phyloP scores from a whole-genome alignment of 1,284 basidiomycete genomes.

The Hemileia vastatrix region DNA sequence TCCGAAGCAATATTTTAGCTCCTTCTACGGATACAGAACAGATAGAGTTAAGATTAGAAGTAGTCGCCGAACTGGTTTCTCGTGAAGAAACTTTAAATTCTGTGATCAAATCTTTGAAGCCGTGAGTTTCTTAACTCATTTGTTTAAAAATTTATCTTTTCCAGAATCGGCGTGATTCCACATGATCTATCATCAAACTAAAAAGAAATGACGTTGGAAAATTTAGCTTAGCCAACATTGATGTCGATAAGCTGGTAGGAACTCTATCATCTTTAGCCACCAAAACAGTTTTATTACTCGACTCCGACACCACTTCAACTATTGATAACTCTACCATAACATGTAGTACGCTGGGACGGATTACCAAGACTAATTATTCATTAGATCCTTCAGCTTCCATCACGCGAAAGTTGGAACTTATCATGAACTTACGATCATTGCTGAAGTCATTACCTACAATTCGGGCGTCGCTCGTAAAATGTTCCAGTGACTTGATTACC shows the following conservation, averaged over 20 bases:
- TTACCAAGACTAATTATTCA: background rate
- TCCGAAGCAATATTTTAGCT: conserved; percentile 18
- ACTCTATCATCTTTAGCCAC: background rate
- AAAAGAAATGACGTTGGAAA: too few species aligned
- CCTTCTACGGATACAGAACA: conserved; percentile 18
- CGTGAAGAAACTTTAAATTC: conserved; percentile 12
- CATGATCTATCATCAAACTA: too few species aligned
- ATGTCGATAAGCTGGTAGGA: conserved; percentile 19
- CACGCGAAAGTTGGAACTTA: conserved; percentile 19
- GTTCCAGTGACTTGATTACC: conserved; percentile 5
- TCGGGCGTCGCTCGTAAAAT: conserved; percentile 3
- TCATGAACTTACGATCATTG: conserved; percentile 7
- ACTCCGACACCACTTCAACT: background rate
- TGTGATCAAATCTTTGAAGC: conserved; percentile 18
- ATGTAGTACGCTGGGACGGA: background rate
- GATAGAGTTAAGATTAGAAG: conserved; percentile 18
- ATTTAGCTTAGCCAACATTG: conserved; percentile 14
- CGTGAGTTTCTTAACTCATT: conserved; percentile 8
- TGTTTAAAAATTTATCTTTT: too few species aligned
- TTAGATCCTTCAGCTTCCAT: conserved; percentile 13
- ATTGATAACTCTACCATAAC: background rate
- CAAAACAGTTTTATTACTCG: background rate
- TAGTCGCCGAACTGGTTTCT: conserved; percentile 19
- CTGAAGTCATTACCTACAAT: conserved; percentile 12
- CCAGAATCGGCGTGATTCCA: too few species aligned